A percentile compares a stretch with the other conserved stretches of the same genome.
These are phyloP conservation scores for Alternaria longipes DNA, from an alignment of 2,329 filamentous ascomycete genomes.

Conservation along the genomic window DNA sequence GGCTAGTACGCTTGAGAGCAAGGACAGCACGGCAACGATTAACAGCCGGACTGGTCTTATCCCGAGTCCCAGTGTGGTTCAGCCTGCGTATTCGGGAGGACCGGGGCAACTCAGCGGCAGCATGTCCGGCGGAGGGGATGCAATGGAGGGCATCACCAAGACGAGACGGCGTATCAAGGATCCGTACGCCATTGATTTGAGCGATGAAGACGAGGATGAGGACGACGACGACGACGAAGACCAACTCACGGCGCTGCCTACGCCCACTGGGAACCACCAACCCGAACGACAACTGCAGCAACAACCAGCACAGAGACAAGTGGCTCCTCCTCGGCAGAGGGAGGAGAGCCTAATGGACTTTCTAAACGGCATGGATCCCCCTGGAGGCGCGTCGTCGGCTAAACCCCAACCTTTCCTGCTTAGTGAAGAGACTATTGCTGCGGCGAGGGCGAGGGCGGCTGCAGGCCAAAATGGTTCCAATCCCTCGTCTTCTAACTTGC, in stretches of 20 bases:
- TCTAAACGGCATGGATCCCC: slow-evolving; percentile 73
- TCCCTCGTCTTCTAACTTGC: slow-evolving; percentile 19
- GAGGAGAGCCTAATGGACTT: slow-evolving; percentile 76
- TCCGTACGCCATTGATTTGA: slow-evolving; percentile 87
- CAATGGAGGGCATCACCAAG: slow-evolving; percentile 66
- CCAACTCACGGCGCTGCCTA: slow-evolving; percentile 58
- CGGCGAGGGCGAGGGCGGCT: slow-evolving; percentile 44
- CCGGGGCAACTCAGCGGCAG: slow-evolving; percentile 48
- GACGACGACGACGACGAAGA: slow-evolving; percentile 50
- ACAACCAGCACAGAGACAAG: neutral
- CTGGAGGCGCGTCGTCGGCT: slow-evolving; percentile 43
- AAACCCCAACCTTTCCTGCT: slow-evolving; percentile 47
- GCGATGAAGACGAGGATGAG: slow-evolving; percentile 41
- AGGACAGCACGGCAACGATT: slow-evolving; percentile 66
- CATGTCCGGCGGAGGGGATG: slow-evolving; percentile 34
- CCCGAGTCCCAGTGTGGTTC: slow-evolving; percentile 40
- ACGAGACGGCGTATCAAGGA: slow-evolving; percentile 83
- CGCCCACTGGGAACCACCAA: slow-evolving; percentile 26
- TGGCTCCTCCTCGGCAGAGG: neutral
- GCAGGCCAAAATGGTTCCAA: slow-evolving; percentile 10
- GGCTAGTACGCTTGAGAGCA: slow-evolving; percentile 48
- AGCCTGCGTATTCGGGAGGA: slow-evolving; percentile 50
- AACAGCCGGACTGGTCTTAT: slow-evolving; percentile 79
- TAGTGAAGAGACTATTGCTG: slow-evolving; percentile 43
- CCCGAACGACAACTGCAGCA: slow-evolving; percentile 17